These are phyloP conservation scores for Euphrasia arctica DNA, from an alignment of 305 asterid genomes.

Conservation along the genomic window DNA sequence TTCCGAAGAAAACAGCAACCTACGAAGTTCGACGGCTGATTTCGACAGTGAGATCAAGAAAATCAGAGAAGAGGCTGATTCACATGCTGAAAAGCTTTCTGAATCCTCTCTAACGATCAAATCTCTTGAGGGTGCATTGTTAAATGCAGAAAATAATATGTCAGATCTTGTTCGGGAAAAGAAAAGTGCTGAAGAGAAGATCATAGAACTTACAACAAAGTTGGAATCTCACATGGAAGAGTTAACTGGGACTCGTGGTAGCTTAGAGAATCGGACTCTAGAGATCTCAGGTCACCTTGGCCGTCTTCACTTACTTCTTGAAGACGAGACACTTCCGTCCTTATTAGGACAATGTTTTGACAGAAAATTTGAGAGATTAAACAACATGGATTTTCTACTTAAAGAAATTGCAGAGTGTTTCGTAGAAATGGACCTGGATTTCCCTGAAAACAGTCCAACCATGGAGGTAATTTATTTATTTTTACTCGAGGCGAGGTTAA, in stretches of 20 bases:
- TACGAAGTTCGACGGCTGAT: conserved; percentile 43
- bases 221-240: conserved; percentile 72
- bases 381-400: conserved; percentile 52
- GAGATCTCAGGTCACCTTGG: conserved; percentile 59
- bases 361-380: conserved; percentile 57
- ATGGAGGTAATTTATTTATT: conserved; percentile 53
- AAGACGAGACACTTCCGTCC: conserved; percentile 61
- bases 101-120: conserved; percentile 60
- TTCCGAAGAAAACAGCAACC: conserved; percentile 58
- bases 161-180: conserved; percentile 56
- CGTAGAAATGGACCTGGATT: conserved; percentile 48
- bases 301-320: conserved; percentile 54
- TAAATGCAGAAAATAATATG: conserved; percentile 43
- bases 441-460: conserved; percentile 37
- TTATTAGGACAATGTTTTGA: conserved; percentile 46
- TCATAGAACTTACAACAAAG: conserved; percentile 49
- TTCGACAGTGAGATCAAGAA: conserved; percentile 70
- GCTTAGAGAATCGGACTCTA: conserved; percentile 41
- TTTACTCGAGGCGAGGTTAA: conserved; percentile 13
- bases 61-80: conserved; percentile 68
- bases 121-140: conserved; percentile 63
- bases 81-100: conserved; percentile 53
- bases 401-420: conserved; percentile 52
- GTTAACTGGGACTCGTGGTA: conserved; percentile 62
- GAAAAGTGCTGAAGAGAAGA: conserved; percentile 52